Conservation (phyloP, 306 rosid species). For the Castanea mollissima region DNA sequence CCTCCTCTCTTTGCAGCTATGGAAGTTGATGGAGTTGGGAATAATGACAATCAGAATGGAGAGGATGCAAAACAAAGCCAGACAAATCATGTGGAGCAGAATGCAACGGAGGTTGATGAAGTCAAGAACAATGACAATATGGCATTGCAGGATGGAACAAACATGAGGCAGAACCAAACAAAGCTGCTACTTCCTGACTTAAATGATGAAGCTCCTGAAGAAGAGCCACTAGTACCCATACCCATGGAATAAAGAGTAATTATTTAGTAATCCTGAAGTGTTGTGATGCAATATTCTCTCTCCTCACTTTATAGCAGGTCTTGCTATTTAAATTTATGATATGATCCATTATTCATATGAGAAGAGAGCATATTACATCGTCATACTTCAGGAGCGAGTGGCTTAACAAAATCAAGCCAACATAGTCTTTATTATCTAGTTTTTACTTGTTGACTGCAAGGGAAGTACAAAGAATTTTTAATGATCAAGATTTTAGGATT, state of each 20-base stretch:
- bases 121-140: neutral
- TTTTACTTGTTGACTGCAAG: too few species aligned
- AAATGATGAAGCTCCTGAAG: slow-evolving; percentile 6
- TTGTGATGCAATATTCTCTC: too few species aligned
- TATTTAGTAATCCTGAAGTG: too few species aligned
- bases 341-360: too few species aligned
- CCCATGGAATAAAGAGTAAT: neutral
- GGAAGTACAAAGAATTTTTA: too few species aligned
- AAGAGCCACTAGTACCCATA: neutral
- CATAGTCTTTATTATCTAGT: too few species aligned
- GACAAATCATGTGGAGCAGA: neutral
- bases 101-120: neutral
- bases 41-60: neutral
- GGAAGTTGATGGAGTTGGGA: neutral
- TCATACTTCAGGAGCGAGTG: too few species aligned
- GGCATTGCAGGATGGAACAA: neutral
- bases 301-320: too few species aligned
- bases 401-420: too few species aligned
- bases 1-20: neutral
- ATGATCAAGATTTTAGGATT: too few species aligned
- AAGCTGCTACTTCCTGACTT: slow-evolving; percentile 7
- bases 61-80: neutral
- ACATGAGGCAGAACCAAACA: neutral
- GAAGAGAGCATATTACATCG: too few species aligned
- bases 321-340: too few species aligned